These are phyloP conservation scores for Coleophoma cylindrospora DNA, from an alignment of 2,329 filamentous ascomycete genomes.

Conservation along the genomic window DNA sequence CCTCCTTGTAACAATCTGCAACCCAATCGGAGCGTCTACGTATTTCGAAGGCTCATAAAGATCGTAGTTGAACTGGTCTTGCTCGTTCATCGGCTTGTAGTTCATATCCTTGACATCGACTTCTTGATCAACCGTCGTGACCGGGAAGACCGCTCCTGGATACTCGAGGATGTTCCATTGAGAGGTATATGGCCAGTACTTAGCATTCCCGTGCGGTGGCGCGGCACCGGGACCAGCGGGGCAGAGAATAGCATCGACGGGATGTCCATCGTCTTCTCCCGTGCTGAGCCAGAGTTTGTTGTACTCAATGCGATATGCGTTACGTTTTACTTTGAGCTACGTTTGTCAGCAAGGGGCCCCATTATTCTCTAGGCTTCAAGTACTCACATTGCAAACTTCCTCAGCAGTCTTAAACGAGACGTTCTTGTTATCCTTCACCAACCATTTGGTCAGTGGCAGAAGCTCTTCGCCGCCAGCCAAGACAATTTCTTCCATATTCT, in stretches of 20 bases:
- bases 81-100: constrained; percentile 22
- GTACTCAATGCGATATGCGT: constrained; percentile 6
- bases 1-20: constrained; percentile 27
- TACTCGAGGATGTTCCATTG: constrained; percentile 66
- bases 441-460: constrained; percentile 7
- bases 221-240: constrained; percentile 49
- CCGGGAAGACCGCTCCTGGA: constrained; percentile 54
- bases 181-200: constrained; percentile 57
- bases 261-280: constrained; percentile 1
- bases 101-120: constrained; percentile 9
- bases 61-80: constrained; percentile 12
- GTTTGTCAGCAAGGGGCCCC: too few species aligned
- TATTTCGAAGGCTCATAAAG: constrained; percentile 25
- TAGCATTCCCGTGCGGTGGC: constrained; percentile 39
- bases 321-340: constrained; percentile 7
- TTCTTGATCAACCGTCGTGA: constrained; percentile 23
- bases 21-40: constrained; percentile 28
- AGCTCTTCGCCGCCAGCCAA: constrained; percentile 5
- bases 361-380: not conserved
- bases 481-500: constrained; percentile 3
- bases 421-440: constrained; percentile 9
- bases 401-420: constrained; percentile 5
- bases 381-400: constrained; percentile 3
- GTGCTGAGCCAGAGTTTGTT: constrained; percentile 9
- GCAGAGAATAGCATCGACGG: constrained; percentile 39